phyloP scores from a whole-genome alignment of 1,139 yeast genomes.

The Ashbya aceris region DNA sequence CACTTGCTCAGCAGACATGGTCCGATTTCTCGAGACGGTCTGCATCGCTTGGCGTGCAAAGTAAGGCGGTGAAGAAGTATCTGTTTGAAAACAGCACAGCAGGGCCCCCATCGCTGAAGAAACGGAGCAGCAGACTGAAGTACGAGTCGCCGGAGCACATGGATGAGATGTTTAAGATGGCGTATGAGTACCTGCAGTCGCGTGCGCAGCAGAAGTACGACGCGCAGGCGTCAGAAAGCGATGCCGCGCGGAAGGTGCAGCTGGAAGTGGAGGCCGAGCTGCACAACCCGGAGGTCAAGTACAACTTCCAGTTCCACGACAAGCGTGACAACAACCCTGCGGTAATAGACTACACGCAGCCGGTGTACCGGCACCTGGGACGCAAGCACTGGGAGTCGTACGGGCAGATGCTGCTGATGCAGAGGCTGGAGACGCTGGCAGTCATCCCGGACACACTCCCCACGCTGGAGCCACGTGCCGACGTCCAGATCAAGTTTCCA shows the following conservation, averaged over 20 bases:
- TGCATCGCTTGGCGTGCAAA: slow-evolving; percentile 15
- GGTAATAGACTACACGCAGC: slow-evolving; percentile 56
- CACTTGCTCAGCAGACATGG: slow-evolving; percentile 14
- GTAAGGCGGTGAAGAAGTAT: slow-evolving; percentile 15
- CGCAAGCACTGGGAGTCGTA: slow-evolving; percentile 63
- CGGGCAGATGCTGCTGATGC: slow-evolving; percentile 39
- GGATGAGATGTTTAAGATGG: slow-evolving; percentile 61
- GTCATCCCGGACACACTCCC: slow-evolving; percentile 93
- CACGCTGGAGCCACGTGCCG: slow-evolving; percentile 74
- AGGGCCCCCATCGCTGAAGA: slow-evolving; percentile 39
- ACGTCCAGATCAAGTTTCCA: slow-evolving; percentile 63
- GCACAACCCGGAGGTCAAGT: slow-evolving; percentile 74
- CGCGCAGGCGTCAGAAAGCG: slow-evolving; percentile 19
- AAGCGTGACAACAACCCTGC: slow-evolving; percentile 33
- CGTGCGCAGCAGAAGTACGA: slow-evolving; percentile 31
- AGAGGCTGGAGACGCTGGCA: slow-evolving; percentile 75
- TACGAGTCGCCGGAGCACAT: slow-evolving; percentile 64
- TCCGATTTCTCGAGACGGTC: slow-evolving; percentile 20
- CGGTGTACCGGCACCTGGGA: slow-evolving; percentile 67
- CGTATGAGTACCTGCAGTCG: slow-evolving; percentile 50
- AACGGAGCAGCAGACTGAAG: slow-evolving; percentile 36
- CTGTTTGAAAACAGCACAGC: slow-evolving; percentile 13
- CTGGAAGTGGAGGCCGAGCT: slow-evolving; percentile 48
- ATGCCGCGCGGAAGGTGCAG: slow-evolving; percentile 23
- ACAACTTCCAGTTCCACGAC: slow-evolving; percentile 43